Base-by-base conservation (phyloP, 192 early-diverging fungal species). In the Coemansia sp. region DNA sequence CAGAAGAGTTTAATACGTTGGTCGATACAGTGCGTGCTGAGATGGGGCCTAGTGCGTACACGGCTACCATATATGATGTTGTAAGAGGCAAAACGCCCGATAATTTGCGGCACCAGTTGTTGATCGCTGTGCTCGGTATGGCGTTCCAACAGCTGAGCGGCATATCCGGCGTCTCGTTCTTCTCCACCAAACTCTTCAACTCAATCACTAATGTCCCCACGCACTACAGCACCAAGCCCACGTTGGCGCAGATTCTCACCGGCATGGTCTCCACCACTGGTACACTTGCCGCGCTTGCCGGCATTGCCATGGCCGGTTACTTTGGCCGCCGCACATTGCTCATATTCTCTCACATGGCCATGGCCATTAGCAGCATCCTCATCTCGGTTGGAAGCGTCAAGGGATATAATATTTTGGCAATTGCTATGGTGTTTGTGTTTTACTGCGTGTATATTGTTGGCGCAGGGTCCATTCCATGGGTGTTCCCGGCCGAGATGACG, bases 151-250 rank as follows among this genome's bases (percentile, higher is more conserved):
- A 95, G 67, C 70, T 90, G 40, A 85, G 84, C 37, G 93, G 90
- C 25, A 91, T 95, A 60, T 87, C 89, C 71, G 90, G 86, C 17
- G 82, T 92, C 9, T 84, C 90, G 52, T 92, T 88, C 70, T 95
- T 90, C 61, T 88, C 85, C 1, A 89, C 91, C 10, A 85, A 82
- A 0, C 89, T 93, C 26, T 89, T 93, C 74, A 68, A 44, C 20
- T 58, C 66, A 2, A 71, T 44, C 54, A 82, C 60, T 7, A 10
- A 24, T 3, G 20, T 44, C 10, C 54, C 59, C 1, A 18, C 6
- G 3, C 58, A 12, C 57, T 57, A 82, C 58, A 40, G 46, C 47
- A 5, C 46, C 51, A 51, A 46, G 23, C 78, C 72, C 2, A 74
- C 68, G 4, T 12, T 66, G 58, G 61, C 78, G 0, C 78, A 81